Base-by-base conservation (phyloP, 2,329 filamentous ascomycete species). In the Sporothrix humicola region DNA sequence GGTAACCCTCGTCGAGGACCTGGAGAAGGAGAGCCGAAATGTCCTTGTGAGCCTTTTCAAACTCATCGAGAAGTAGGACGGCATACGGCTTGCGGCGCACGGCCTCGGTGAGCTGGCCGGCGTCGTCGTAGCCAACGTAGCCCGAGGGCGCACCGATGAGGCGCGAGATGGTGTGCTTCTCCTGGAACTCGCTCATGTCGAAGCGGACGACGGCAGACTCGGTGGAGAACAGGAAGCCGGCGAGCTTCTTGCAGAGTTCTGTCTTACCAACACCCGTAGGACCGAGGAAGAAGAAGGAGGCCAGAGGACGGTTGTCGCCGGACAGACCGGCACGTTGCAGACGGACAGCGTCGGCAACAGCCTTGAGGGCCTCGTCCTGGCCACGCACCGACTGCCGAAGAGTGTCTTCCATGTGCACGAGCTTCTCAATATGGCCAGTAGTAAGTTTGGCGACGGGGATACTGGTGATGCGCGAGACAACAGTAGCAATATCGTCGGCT, bases 221-320 rank as follows among this genome's bases (percentile, higher is more conserved):
- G 1, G 94, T 97, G 0, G 93, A 96, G 83, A 98, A 99, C 52
- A 99, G 86, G 84, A 98, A 98, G 73, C 88, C 89, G 1, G 96
- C 96, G 78, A 99, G 91, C 81, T 97, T 95, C 86, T 98, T 98
- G 87, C 95, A 97, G 0, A 98, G 89, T 80, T 98, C 95, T 2
- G 96, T 99, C 85, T 98, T 99, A 73, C 96, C 96, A 20, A 98
- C 95, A 79, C 96, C 96, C 0, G 96, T 98, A 5, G 96, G 96
- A 0, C 96, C 96, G 3, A 98, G 88, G 88, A 98, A 98, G 91
- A 98, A 98, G 85, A 98, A 98, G 0, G 93, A 97, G 0, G 95
- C 96, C 6, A 97, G 87, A 0, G 96, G 96, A 0, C 94, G 88
- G 81, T 98, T 97, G 79, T 98, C 94, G 48, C 94, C 94, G 74